Conservation (phyloP, 768 basidiomycete genomes). For the Neoboletus brunneissimus region DNA sequence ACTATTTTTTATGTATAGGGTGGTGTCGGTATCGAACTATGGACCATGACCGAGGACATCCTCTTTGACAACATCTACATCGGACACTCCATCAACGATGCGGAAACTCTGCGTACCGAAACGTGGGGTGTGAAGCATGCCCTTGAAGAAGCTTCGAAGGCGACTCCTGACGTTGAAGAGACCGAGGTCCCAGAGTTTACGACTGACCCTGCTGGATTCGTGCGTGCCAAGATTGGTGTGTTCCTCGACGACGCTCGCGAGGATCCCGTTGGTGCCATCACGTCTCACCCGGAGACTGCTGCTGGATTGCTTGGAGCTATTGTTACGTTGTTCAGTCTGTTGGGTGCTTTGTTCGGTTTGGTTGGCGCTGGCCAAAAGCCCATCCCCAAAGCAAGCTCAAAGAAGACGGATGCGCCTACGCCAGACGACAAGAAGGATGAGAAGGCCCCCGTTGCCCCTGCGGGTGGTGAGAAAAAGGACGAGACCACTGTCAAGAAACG, state of each 20-base stretch:
- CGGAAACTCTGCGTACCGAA: constrained; percentile 76
- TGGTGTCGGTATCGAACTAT: constrained; percentile 96
- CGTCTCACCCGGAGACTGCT: constrained; percentile 85
- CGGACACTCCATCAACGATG: constrained; percentile 85
- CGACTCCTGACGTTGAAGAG: constrained; percentile 47
- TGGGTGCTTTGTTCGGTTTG: constrained; percentile 76
- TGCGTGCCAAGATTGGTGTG: constrained; percentile 70
- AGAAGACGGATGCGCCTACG: constrained; percentile 71
- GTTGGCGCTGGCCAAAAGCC: constrained; percentile 73
- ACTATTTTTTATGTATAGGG: constrained; percentile 45
- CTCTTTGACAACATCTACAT: constrained; percentile 93
- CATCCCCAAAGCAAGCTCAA: constrained; percentile 60
- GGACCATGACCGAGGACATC: constrained; percentile 98
- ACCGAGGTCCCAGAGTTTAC: constrained; percentile 49
- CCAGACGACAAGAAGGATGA: constrained; percentile 67
- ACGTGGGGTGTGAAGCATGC: constrained; percentile 91
- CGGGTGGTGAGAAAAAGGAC: constrained; percentile 72
- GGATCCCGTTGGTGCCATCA: constrained; percentile 81
- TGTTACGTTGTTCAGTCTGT: constrained; percentile 81
- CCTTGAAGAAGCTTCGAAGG: constrained; percentile 58
- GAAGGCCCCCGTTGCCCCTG: constrained; percentile 64
- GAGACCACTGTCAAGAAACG: constrained; percentile 74
- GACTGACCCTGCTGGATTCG: constrained; percentile 74
- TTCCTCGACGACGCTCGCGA: constrained; percentile 78
- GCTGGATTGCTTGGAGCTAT: constrained; percentile 69